phyloP scores from a whole-genome alignment of 495 filamentous ascomycete genomes.

The Penicillium canescens region DNA sequence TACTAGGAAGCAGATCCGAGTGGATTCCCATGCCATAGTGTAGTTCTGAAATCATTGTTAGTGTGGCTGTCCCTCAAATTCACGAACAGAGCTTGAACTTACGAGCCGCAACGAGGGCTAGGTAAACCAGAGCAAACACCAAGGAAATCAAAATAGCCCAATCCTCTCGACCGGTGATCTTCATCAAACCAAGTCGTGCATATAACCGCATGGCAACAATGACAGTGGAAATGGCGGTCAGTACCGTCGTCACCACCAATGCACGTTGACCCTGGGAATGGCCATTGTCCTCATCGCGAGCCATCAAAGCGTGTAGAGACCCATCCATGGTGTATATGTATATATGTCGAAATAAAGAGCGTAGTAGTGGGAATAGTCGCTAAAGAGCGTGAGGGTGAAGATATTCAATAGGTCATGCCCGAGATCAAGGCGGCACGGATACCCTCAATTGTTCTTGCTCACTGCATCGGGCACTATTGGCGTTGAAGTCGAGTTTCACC shows the following conservation, averaged over 20 bases:
- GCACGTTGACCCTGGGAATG: constrained; percentile 30
- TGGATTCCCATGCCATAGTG: constrained; percentile 35
- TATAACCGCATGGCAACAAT: constrained; percentile 37
- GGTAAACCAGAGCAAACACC: constrained; percentile 36
- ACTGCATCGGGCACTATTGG: neutral
- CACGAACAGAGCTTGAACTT: constrained; percentile 2
- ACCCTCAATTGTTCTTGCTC: neutral
- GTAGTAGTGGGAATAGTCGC: neutral
- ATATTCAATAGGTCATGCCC: neutral
- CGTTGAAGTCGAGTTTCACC: neutral
- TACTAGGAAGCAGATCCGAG: constrained; percentile 14
- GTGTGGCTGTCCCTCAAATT: neutral
- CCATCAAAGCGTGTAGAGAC: constrained; percentile 15
- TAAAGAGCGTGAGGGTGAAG: constrained; percentile 15
- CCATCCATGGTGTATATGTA: constrained; percentile 19
- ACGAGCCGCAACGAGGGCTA: constrained; percentile 36
- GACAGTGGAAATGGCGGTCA: constrained; percentile 28
- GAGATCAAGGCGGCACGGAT: neutral
- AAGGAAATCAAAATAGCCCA: constrained; percentile 34
- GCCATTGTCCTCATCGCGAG: constrained; percentile 20
- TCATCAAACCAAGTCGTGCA: constrained; percentile 37
- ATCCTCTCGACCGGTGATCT: constrained; percentile 38
- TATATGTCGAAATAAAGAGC: constrained; percentile 2
- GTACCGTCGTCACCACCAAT: constrained; percentile 36
- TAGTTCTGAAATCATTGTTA: constrained; percentile 23